These are phyloP conservation scores for Excoecaria agallocha DNA, from an alignment of 345 rosid species.

Conservation along the genomic window DNA sequence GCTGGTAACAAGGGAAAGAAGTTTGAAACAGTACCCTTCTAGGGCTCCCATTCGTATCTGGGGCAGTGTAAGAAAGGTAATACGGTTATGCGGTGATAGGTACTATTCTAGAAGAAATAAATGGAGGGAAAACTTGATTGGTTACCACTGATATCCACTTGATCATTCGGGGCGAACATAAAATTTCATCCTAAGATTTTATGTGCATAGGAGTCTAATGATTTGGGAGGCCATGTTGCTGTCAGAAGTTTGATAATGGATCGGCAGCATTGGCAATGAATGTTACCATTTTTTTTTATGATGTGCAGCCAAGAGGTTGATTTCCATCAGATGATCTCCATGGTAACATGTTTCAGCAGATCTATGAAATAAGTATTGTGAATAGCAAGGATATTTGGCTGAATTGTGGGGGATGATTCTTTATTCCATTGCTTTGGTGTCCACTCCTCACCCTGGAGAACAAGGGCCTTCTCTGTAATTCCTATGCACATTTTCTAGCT, in stretches of 20 bases:
- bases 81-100: conserved; percentile 36
- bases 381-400: background rate
- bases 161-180: background rate
- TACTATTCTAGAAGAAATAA: conserved; percentile 22
- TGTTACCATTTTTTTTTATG: too few relatives aligned
- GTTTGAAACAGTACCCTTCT: conserved; percentile 20
- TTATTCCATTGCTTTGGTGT: background rate
- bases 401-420: background rate
- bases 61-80: conserved; percentile 37
- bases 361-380: background rate
- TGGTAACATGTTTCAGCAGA: too few relatives aligned
- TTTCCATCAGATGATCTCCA: too few relatives aligned
- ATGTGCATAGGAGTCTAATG: background rate
- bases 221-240: background rate
- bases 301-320: too few relatives aligned
- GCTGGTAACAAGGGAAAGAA: conserved; percentile 26
- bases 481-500: background rate
- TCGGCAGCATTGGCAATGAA: conserved; percentile 10
- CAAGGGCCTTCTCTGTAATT: too few relatives aligned
- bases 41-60: conserved; percentile 31
- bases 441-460: background rate
- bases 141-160: background rate
- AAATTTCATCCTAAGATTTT: background rate
- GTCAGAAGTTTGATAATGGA: conserved; percentile 2
- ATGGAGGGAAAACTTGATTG: conserved; percentile 14